These are phyloP conservation scores for Penstemon davidsonii DNA, from an alignment of 257 asterid genomes.

Conservation along the genomic window DNA sequence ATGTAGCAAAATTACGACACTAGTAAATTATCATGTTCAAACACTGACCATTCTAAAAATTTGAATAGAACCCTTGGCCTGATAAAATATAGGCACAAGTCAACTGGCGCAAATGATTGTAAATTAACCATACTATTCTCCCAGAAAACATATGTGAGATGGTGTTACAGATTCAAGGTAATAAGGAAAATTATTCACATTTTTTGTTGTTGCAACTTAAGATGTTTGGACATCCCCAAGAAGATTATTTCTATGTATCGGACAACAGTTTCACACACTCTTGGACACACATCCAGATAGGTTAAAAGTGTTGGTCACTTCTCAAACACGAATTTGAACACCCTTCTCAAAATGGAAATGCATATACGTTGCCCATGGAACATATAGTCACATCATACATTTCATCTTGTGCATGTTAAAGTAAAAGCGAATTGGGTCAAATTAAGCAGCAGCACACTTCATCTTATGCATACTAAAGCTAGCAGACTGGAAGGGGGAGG, in stretches of 20 bases:
- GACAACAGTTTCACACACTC: not conserved
- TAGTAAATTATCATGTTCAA: conserved; percentile 7
- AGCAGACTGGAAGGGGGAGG: not conserved
- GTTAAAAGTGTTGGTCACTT: not conserved
- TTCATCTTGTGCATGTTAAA: no score
- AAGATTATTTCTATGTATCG: not conserved
- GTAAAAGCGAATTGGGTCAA: no score
- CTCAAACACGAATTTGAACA: not conserved
- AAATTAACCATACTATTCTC: not conserved
- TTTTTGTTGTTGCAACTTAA: not conserved
- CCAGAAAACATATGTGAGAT: not conserved
- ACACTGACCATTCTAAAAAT: not conserved
- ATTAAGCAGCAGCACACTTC: not conserved
- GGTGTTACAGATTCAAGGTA: not conserved
- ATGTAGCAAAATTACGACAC: not conserved
- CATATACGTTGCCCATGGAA: no score
- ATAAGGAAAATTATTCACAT: no score
- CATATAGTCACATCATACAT: no score
- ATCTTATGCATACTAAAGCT: conserved; percentile 1
- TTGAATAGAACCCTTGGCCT: conserved; percentile 12
- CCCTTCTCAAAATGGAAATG: no score
- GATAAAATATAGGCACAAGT: conserved; percentile 14
- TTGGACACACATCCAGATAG: not conserved
- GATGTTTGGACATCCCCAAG: not conserved
- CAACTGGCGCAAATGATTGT: not conserved